Base-by-base conservation (phyloP, 2,329 filamentous ascomycete species). In the Hirsutella rhossiliensis region DNA sequence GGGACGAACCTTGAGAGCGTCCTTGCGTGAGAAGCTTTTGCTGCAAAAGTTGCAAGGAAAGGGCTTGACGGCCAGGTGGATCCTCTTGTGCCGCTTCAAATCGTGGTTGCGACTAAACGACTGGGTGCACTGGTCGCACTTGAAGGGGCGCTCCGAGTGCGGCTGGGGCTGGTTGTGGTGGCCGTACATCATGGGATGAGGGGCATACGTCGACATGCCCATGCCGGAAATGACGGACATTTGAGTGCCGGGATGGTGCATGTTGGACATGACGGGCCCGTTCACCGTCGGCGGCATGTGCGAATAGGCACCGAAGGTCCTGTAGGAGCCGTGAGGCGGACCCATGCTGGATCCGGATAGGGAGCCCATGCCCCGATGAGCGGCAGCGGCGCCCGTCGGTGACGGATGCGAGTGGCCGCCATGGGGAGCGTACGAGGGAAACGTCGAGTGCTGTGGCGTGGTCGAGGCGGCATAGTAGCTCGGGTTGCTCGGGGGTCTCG, bases 81-180 rank as follows among this genome's bases (percentile, higher is more conserved):
- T 97, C 41, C 88, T 73, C 71, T 95, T 95, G 62, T 98, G 92
- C 42, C 92, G 77, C 66, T 98, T 98, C 54, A 97, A 64, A 58
- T 97, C 92, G 58, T 97, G 92, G 52, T 97, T 97, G 5, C 92
- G 75, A 62, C 94, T 97, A 68, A 98, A 98, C 32, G 86, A 89
- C 60, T 94, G 87, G 0, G 85, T 79, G 57, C 92, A 98, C 58
- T 85, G 76, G 54, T 97, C 88, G 60, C 92, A 98, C 63, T 89
- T 89, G 71, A 94, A 97, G 0, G 92, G 92, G 5, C 90, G 79
- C 53, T 97, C 90, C 45, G 84, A 82, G 27, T 67, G 66, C 7
- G 61, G 53, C 18, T 56, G 53, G 15, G 74, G 71, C 45, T 75
- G 75, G 11, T 68, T 66, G 18, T 68, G 67, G 18, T 68, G 67